Evolutionary conservation across 1,139 yeast genomes (phyloP), one percentile per base, ranked within the genome.

Genomic region (Protomyces gravidus): DNA sequence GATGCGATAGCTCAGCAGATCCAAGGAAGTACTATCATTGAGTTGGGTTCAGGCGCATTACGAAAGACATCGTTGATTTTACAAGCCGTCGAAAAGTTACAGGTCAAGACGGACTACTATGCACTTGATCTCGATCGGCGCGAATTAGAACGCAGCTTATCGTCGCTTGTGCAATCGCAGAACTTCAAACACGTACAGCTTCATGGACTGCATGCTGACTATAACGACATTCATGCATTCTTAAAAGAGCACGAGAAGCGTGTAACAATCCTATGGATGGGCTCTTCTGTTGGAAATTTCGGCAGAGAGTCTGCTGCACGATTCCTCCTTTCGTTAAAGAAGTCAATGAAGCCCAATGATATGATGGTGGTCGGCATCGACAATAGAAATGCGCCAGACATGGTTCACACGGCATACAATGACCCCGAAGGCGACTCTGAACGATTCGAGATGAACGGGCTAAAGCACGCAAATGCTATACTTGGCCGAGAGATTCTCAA

Each of bases 211-310:
- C 61, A 51, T 17, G 67, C 67, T 11, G 61, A 64, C 28, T 65
- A 65, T 39, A 63, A 64, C 40, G 66, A 64, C 32, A 62, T 62
- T 15, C 59, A 61, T 28, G 49, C 30, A 11, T 65, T 65, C 60
- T 56, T 65, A 21, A 39, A 60, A 13, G 42, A 21, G 9, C 27
- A 46, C 27, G 46, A 33, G n/a, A 27, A 45, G 5, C 50, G 48
- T 17, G 51, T 55, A 17, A 40, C 53, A 6, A 53, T 64, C 9
- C 48, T 65, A 15, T 65, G 67, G 65, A 63, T 65, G 40, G 67
- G 67, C 2, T 65, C 67, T 11, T 65, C 67, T 5, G 59, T 65
- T 13, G 67, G 67, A 28, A 65, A 65, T 42, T 57, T 65, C 30
- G 53, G 49, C n/a, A 57, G 67, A 3, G 57, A 50, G 19, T 62